Base-by-base conservation (phyloP, 352 stramenopile genomes). In the Globisporangium irregulare region DNA sequence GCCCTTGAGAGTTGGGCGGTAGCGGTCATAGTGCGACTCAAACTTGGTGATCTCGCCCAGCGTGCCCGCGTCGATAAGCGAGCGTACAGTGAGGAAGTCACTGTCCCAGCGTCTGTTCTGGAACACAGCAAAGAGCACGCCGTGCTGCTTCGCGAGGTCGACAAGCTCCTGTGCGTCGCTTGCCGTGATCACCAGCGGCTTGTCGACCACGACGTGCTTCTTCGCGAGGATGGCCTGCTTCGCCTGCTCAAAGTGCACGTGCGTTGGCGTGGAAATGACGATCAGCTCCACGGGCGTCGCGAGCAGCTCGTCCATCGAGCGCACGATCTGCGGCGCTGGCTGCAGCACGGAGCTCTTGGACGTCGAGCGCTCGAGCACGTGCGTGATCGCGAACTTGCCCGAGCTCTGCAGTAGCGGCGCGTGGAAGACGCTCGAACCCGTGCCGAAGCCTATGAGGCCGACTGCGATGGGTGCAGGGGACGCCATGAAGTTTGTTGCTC, bases 191-290 rank as follows among this genome's bases (percentile, higher is more conserved):
- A 81, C 88, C 53, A 93, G 72, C 57, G 85, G 85, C 65, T 93
- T 93, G 75, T 93, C 85, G 38, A 90, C 81, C 8, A 93, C 77
- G 20, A 93, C 82, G 68, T 93, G 82, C 71, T 85, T 84, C 72
- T 90, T 91, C 55, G 82, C 82, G 53, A 81, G 63, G 58, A 93
- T 84, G 24, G 75, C 81, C 58, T 86, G 75, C 64, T 91, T 91
- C 29, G 81, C 85, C 61, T 91, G 85, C 64, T 84, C 80, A 66
- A 91, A 93, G 73, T 93, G 85, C 68, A 90, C 75, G 27, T 79
- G 75, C 43, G 85, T 93, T 4, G 85, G 85, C 38, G 85, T 93
- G 7, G 82, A 87, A 69, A 93, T 90, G 18, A 93, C 82, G 51
- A 93, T 72, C 22, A 93, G 66, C 41, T 91, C 76, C 51, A 93